Evolutionary conservation across 495 filamentous ascomycete genomes (phyloP).

Genomic region (Choiromyces venosus): DNA sequence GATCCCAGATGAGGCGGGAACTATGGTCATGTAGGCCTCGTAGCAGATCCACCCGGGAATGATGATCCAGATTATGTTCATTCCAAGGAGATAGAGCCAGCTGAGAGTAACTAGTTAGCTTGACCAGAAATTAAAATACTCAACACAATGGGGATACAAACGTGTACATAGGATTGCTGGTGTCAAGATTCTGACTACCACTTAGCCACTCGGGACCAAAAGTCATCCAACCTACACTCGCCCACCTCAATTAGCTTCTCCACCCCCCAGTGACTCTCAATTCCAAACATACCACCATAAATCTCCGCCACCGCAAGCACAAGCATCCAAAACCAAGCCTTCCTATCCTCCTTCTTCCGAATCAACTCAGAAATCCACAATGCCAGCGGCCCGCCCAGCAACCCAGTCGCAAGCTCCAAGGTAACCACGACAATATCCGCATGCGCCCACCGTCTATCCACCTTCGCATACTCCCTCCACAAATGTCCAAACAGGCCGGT

Average conservation of each 20-base stretch:
- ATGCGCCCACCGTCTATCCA: constrained; percentile 74
- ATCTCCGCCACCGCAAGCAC: constrained; percentile 87
- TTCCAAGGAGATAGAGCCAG: constrained; percentile 85
- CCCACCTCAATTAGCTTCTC: constrained; percentile 1
- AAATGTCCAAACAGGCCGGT: constrained; percentile 59
- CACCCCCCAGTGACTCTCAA: background rate
- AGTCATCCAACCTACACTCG: constrained; percentile 69
- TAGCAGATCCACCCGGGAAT: constrained; percentile 72
- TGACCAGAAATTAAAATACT: too few relatives aligned
- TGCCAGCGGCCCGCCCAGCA: constrained; percentile 68
- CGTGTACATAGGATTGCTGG: constrained; percentile 75
- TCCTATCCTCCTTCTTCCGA: constrained; percentile 52
- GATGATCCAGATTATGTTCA: constrained; percentile 85
- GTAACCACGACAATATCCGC: constrained; percentile 73
- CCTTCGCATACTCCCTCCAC: constrained; percentile 92
- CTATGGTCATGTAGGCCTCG: constrained; percentile 50
- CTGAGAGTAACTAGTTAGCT: constrained; percentile 16
- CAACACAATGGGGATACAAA: constrained; percentile 34
- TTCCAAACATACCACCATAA: constrained; percentile 61
- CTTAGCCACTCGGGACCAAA: constrained; percentile 92
- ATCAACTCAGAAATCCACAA: constrained; percentile 65
- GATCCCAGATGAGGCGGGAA: background rate
- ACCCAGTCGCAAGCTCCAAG: constrained; percentile 79
- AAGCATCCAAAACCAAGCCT: constrained; percentile 60
- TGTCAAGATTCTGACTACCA: constrained; percentile 68